phyloP scores from a whole-genome alignment of 345 rosid genomes.

The Boechera divaricarpa region DNA sequence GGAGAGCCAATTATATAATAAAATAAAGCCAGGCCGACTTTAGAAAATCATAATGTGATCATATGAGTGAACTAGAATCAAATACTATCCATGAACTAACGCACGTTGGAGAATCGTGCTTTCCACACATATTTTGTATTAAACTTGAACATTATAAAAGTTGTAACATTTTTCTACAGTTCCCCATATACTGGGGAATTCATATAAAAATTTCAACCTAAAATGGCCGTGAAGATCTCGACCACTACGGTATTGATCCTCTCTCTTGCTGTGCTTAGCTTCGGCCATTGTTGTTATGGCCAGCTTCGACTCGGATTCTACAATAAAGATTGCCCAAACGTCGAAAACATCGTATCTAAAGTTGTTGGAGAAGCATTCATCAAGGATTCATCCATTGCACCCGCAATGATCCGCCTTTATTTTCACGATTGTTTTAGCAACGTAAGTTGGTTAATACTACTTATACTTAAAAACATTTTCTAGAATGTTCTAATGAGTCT shows the following conservation, averaged over 20 bases:
- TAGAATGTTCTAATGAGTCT: conserved; percentile 4
- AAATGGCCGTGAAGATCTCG: conserved; percentile 33
- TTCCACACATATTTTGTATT: conserved; percentile 14
- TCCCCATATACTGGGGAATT: not conserved
- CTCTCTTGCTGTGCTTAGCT: conserved; percentile 43
- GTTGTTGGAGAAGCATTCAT: conserved; percentile 17
- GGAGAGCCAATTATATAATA: not conserved
- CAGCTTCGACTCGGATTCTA: conserved; percentile 47
- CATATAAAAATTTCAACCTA: not conserved
- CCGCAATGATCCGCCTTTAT: conserved; percentile 58
- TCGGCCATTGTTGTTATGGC: conserved; percentile 48
- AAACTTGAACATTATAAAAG: conserved; percentile 36
- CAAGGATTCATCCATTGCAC: conserved; percentile 40
- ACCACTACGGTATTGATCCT: conserved; percentile 40
- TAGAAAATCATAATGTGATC: conserved; percentile 1
- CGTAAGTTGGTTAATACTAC: conserved; percentile 47
- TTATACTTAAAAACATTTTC: conserved; percentile 19
- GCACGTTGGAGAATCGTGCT: conserved; percentile 43
- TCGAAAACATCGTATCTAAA: conserved; percentile 48
- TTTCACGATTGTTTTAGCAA: conserved; percentile 60
- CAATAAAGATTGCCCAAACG: conserved; percentile 42
- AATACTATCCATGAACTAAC: conserved; percentile 5
- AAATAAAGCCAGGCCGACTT: conserved; percentile 16
- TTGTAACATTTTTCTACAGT: not conserved
- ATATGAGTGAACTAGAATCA: conserved; percentile 13